phyloP scores from a whole-genome alignment of 768 basidiomycete species.

The Mrakia frigida region DNA sequence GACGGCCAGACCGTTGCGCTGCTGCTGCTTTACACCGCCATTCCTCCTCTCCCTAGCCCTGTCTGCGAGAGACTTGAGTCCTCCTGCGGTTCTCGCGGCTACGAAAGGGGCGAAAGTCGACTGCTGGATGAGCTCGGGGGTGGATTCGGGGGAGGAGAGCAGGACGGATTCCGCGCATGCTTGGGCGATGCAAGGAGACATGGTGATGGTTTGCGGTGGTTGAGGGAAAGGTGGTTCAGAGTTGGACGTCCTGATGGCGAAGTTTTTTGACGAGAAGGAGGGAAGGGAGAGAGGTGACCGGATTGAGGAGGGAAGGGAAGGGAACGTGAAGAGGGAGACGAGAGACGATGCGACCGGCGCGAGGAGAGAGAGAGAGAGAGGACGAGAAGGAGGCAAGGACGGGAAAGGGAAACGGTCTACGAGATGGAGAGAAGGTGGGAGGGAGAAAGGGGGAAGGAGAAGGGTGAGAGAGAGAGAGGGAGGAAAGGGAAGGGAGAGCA shows the following conservation, averaged over 20 bases:
- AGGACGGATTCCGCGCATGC: neutral
- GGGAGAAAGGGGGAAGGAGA: neutral
- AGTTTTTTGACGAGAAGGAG: neutral
- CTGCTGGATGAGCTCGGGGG: neutral
- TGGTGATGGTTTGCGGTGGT: neutral
- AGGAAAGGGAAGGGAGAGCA: neutral
- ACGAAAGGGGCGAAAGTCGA: neutral
- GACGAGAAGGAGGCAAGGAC: neutral
- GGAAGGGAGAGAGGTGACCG: neutral
- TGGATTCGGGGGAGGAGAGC: neutral
- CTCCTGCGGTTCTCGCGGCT: neutral
- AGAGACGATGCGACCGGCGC: neutral
- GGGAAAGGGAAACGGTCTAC: neutral
- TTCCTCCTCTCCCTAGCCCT: slow-evolving; percentile 6
- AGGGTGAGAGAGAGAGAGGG: neutral
- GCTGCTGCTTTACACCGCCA: neutral
- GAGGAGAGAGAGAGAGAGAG: neutral
- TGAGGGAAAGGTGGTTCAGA: too few species aligned
- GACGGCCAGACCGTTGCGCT: neutral
- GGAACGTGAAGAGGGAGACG: neutral
- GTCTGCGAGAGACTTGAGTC: slow-evolving; percentile 5
- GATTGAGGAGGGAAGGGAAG: neutral
- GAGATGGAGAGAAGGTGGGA: neutral
- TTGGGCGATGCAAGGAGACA: neutral
- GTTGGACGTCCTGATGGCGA: neutral